Conservation (phyloP, 257 asterid genomes). For the Scutellaria barbata region DNA sequence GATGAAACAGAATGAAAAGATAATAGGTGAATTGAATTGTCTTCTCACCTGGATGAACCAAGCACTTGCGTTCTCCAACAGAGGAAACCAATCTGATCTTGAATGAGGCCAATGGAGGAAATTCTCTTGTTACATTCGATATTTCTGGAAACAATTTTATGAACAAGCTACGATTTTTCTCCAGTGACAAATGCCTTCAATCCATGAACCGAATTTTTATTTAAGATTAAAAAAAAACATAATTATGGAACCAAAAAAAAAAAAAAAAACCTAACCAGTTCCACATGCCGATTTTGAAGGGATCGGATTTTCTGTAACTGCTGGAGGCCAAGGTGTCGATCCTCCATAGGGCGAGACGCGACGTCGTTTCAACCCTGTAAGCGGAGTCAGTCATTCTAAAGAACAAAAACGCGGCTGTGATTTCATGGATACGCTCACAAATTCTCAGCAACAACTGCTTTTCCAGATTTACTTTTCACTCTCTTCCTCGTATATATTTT, state of each 20-base stretch:
- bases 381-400: slow-evolving; percentile 89
- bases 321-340: slow-evolving; percentile 78
- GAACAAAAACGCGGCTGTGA: slow-evolving; percentile 71
- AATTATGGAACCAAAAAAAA: background rate
- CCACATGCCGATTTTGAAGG: slow-evolving; percentile 90
- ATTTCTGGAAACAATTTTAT: slow-evolving; percentile 81
- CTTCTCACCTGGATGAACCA: slow-evolving; percentile 77
- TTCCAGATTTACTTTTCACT: slow-evolving; percentile 79
- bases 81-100: slow-evolving; percentile 73
- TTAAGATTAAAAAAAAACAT: too few species aligned
- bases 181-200: slow-evolving; percentile 88
- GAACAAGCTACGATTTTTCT: slow-evolving; percentile 72
- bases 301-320: slow-evolving; percentile 88
- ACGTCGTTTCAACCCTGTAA: slow-evolving; percentile 85
- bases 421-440: slow-evolving; percentile 88
- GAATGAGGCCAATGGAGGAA: slow-evolving; percentile 89
- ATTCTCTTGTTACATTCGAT: slow-evolving; percentile 69
- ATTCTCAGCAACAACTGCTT: slow-evolving; percentile 76
- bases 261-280: slow-evolving; percentile 58
- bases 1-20: background rate
- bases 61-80: slow-evolving; percentile 74
- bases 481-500: slow-evolving; percentile 48
- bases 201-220: too few species aligned
- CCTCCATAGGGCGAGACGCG: slow-evolving; percentile 98
- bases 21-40: background rate